Percentiles rank a stretch among this genome's conserved stretches.
Evolutionary conservation across 257 asterid genomes (phyloP).

Genomic region (Scutellaria galericulata): DNA sequence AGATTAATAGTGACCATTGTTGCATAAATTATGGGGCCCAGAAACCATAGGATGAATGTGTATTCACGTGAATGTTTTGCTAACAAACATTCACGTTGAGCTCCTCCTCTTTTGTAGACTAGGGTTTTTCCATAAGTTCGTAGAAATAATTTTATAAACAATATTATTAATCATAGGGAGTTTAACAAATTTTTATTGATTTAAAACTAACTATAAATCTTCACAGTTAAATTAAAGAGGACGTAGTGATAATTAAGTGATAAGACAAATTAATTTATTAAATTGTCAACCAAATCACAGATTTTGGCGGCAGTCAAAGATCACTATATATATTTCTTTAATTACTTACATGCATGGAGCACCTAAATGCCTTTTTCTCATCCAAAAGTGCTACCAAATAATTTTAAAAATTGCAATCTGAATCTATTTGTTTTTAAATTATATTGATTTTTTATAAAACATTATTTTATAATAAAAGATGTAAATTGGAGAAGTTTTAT

Average conservation of each 20-base stretch:
- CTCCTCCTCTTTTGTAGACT: slow-evolving; percentile 33
- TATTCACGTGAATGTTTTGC: slow-evolving; percentile 58
- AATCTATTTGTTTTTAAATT: too few relatives aligned
- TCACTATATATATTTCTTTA: slow-evolving; percentile 22
- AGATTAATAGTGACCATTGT: slow-evolving; percentile 30
- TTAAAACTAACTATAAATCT: neutral
- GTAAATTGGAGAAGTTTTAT: too few relatives aligned
- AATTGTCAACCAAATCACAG: slow-evolving; percentile 41
- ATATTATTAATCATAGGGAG: neutral
- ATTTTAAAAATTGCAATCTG: too few relatives aligned
- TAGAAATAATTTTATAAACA: neutral
- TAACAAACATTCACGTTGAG: slow-evolving; percentile 60
- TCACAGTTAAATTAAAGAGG: slow-evolving; percentile 23
- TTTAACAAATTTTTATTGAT: neutral
- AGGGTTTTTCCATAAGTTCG: slow-evolving; percentile 25
- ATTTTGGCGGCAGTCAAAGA: slow-evolving; percentile 52
- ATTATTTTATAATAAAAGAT: too few relatives aligned
- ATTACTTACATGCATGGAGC: slow-evolving; percentile 47
- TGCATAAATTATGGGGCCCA: slow-evolving; percentile 42
- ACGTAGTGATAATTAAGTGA: slow-evolving; percentile 22
- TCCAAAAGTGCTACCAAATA: too few relatives aligned
- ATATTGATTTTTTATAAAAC: too few relatives aligned
- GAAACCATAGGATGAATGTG: slow-evolving; percentile 24
- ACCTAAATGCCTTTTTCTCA: slow-evolving; percentile 31
- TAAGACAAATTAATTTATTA: slow-evolving; percentile 22